Percentiles rank a stretch among this genome's conserved stretches.
These are phyloP conservation scores for Aureobasidium sp. DNA, from an alignment of 2,329 filamentous ascomycete species.

Conservation along the genomic window DNA sequence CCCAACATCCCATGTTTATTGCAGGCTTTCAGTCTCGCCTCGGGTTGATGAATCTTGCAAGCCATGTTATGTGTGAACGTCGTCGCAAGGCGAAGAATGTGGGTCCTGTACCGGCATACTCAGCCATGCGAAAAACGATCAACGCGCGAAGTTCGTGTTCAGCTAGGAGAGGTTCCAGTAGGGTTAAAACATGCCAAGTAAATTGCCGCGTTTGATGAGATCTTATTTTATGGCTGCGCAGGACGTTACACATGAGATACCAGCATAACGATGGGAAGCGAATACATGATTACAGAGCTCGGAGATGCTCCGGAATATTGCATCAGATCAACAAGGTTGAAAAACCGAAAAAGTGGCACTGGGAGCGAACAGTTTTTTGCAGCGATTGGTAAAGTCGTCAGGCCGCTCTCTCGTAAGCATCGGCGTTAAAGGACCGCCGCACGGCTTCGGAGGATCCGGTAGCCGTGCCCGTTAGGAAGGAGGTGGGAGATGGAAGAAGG, in stretches of 20 bases:
- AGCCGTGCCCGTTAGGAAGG: not conserved
- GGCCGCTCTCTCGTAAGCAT: conserved; percentile 1
- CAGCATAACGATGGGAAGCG: not conserved
- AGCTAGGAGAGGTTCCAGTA: not conserved
- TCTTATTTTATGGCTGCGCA: not conserved
- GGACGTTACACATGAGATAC: not conserved
- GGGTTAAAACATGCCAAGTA: conserved; percentile 3
- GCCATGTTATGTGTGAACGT: not conserved
- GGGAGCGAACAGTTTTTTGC: not conserved
- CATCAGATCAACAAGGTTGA: not conserved
- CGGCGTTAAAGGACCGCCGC: not conserved
- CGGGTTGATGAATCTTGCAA: not conserved
- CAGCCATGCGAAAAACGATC: conserved; percentile 1
- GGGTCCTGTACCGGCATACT: not conserved
- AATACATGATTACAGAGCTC: not conserved
- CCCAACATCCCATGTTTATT: not conserved
- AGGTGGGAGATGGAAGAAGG: not conserved
- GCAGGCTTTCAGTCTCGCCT: not conserved
- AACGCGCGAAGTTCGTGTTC: conserved; percentile 5
- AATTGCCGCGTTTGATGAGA: conserved; percentile 1
- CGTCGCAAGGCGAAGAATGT: conserved; percentile 1
- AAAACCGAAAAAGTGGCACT: not conserved
- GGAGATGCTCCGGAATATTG: not conserved
- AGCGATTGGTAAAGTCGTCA: not conserved
- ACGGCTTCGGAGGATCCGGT: not conserved